These are phyloP conservation scores for Echinochloa phyllopogon DNA, from an alignment of 176 grass and related monocot species.

Conservation along the genomic window DNA sequence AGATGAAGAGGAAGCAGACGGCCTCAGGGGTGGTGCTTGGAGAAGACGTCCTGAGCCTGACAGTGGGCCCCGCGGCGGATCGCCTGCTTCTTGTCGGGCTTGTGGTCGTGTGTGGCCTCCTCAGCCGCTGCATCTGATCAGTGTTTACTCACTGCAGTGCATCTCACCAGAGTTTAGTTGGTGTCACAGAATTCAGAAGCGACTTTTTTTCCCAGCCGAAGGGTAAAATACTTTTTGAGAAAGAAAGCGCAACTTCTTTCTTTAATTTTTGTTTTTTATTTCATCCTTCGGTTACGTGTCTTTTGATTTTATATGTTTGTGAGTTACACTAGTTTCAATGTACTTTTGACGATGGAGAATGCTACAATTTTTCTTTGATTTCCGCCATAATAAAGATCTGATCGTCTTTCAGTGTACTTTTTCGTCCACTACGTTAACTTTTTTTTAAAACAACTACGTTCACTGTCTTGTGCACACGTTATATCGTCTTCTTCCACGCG, in stretches of 20 bases:
- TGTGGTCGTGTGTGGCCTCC: constrained; percentile 63
- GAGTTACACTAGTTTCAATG: background rate
- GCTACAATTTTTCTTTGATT: background rate
- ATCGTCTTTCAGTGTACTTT: background rate
- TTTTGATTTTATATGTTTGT: background rate
- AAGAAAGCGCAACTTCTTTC: background rate
- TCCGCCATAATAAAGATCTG: background rate
- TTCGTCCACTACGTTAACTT: background rate
- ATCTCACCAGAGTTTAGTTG: background rate
- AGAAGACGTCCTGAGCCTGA: constrained; percentile 70
- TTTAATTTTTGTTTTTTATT: background rate
- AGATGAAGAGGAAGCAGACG: constrained; percentile 61
- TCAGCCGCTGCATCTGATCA: constrained; percentile 45
- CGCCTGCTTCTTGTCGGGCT: constrained; percentile 64
- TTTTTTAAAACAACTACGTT: no score
- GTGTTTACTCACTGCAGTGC: background rate
- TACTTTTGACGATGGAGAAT: background rate
- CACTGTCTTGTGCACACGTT: background rate
- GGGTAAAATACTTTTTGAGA: background rate
- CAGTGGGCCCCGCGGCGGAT: constrained; percentile 44
- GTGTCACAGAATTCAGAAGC: background rate
- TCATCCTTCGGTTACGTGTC: background rate
- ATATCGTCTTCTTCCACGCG: background rate
- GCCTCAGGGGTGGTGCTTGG: constrained; percentile 58
- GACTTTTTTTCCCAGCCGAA: background rate